A percentile compares a stretch with the other conserved stretches of the same genome.
These are phyloP conservation scores for Ambrosia hybrid DNA, from an alignment of 140 eudicot genomes.

Conservation along the genomic window DNA sequence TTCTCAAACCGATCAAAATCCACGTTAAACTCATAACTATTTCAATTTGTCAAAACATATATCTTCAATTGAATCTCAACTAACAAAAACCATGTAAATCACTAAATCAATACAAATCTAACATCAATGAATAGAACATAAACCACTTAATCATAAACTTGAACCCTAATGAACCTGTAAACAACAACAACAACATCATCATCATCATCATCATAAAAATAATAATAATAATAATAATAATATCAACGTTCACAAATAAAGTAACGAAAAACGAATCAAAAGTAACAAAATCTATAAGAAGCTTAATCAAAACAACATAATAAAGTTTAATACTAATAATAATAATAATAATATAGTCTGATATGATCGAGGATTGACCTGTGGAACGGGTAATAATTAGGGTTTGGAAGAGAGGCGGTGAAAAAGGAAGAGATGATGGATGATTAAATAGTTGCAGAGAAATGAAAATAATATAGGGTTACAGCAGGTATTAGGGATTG, in stretches of 20 bases:
- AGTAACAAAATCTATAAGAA: neutral
- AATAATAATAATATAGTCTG: no score
- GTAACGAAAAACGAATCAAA: neutral
- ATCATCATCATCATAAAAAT: no score
- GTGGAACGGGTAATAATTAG: slow-evolving; percentile 17
- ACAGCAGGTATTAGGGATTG: slow-evolving; percentile 2
- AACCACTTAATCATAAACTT: no score
- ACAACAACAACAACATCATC: no score
- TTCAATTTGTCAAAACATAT: neutral
- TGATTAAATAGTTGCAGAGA: neutral
- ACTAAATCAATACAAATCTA: no score
- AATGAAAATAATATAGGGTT: slow-evolving; percentile 8
- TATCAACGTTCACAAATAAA: no score
- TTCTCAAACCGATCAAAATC: no score
- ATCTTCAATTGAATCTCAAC: neutral
- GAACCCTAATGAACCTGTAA: no score
- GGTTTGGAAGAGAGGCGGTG: slow-evolving; percentile 32
- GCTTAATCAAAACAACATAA: neutral
- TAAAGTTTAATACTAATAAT: no score
- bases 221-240: no score
- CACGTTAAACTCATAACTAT: neutral
- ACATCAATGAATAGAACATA: no score
- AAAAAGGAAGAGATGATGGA: neutral
- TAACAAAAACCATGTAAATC: no score
- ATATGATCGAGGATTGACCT: slow-evolving; percentile 20